Base-by-base conservation (phyloP, 148 eudicot genomes). In the Nepenthes gracilis region DNA sequence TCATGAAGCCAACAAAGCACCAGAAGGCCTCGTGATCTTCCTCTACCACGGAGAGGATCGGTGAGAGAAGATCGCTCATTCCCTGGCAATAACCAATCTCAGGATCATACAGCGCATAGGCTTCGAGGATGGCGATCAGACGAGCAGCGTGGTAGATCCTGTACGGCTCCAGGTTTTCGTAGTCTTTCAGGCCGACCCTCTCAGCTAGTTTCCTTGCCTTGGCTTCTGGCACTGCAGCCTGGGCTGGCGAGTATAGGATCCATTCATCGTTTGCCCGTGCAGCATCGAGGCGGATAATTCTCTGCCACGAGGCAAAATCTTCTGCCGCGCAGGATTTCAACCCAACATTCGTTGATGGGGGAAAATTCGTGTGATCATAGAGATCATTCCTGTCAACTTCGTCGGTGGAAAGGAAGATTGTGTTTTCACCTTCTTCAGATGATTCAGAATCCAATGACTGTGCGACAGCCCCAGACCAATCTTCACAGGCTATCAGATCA, bases 41-140 rank as follows among this genome's bases (percentile, higher is more conserved):
- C 58, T 71, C 72, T 7, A 75, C 64, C 7, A 75, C 75, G 14
- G 79, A 60, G 60, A 71, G 36, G 1, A 75, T 67, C 11, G 79
- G 79, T 14, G 79, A 71, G 47, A 75, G 79, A 1, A 75, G 69
- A 67, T 75, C 79, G 35, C 79, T 75, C 79, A 75, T 75, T 57
- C 79, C 79, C 52, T 75, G 79, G 62, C 79, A 75, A 54, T 75
- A 75, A 15, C 79, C 79, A 40, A 67, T 71, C 64, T 75, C 79
- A 43, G 79, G 49, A 67, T 75, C 79, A 15, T 59, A 64, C 12
- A 75, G 9, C 36, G 79, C 59, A 64, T 75, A 75, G 32, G 79
- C 75, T 60, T 75, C 79, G 43, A 75, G 68, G 54, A 75, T 75
- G 48, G 79, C 75, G 49, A 75, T 66, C 4, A 75, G 63, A 40